Evolutionary conservation across 1,284 basidiomycete genomes (phyloP), one percentile per base, ranked within the genome.

Genomic region (Ceratobasidium sp.): DNA sequence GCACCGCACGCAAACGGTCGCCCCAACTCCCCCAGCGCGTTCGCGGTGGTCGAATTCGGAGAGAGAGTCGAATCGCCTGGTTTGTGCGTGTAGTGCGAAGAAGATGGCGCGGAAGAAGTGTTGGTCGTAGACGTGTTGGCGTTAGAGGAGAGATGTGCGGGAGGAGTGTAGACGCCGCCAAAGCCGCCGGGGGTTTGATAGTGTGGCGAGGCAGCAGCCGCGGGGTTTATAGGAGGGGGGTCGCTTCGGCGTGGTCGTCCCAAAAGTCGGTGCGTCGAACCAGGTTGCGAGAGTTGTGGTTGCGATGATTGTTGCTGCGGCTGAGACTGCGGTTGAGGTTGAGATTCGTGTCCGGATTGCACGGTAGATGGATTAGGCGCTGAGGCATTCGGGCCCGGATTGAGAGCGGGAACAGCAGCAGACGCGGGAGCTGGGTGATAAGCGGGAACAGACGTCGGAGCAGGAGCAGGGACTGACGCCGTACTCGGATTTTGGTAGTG

Each of bases 121-220:
- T 41, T 4, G 36, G 4, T 5, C 11, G 11, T 41, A 11, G 36
- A 41, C 6, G 36, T 4, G 36, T 41, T 41, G 36, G 36, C n/a
- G 31, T 27, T 15, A 17, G 57, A 15, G 33, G 24, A 29, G 27
- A n/a, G 14, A 8, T 8, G 31, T 19, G 36, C 22, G 22, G 60
- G 60, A 44, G 33, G 60, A 44, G 60, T 63, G 44, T 63, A 63
- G 2, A 63, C 19, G 9, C 60, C 60, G 19, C 60, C 60, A 6
- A 45, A 47, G 1, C 60, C 60, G 2, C 60, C 60, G 1, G 60
- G 60, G 44, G 27, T 63, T 29, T 63, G 60, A n/a, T 45, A 63
- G 41, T 63, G 60, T 11, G 60, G 60, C 2, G 36, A 63, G 4
- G 36, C 60, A 1, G 60, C 29, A n/a, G 36, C 60, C 15, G 36